These are phyloP conservation scores for Ochetophila trinervis DNA, from an alignment of 306 rosid species.

Conservation along the genomic window DNA sequence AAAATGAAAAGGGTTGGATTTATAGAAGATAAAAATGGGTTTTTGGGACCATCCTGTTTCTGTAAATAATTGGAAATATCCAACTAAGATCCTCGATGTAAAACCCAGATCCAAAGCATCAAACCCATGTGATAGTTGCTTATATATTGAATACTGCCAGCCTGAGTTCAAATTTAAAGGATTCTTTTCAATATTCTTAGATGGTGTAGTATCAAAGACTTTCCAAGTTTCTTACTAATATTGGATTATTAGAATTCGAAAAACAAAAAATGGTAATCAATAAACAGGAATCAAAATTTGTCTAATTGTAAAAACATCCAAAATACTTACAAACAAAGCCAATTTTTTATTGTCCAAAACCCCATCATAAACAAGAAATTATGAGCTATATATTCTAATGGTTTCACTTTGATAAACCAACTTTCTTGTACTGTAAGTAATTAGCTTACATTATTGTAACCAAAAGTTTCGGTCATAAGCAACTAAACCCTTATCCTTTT, in stretches of 20 bases:
- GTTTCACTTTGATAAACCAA: no score
- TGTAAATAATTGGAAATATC: not conserved
- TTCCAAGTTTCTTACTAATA: not conserved
- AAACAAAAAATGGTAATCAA: no score
- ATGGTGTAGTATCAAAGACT: not conserved
- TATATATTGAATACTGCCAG: conserved; percentile 4
- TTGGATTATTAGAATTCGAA: not conserved
- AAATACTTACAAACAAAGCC: no score
- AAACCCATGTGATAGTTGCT: conserved; percentile 22
- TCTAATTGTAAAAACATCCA: no score
- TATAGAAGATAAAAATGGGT: not conserved
- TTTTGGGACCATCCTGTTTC: not conserved
- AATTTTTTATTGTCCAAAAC: no score
- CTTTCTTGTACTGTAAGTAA: no score
- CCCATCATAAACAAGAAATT: no score
- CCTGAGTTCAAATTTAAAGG: not conserved
- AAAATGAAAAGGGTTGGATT: not conserved
- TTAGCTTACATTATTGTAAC: no score
- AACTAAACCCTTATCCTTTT: no score
- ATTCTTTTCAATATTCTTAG: not conserved
- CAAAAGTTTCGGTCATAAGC: no score
- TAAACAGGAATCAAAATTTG: no score
- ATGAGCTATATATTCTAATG: no score
- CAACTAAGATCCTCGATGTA: conserved; percentile 4
- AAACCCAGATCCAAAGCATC: conserved; percentile 13